A percentile compares a stretch with the other conserved stretches of the same genome.
phyloP scores from a whole-genome alignment of 805 yeast species.

The Candida xiaguanensis region DNA sequence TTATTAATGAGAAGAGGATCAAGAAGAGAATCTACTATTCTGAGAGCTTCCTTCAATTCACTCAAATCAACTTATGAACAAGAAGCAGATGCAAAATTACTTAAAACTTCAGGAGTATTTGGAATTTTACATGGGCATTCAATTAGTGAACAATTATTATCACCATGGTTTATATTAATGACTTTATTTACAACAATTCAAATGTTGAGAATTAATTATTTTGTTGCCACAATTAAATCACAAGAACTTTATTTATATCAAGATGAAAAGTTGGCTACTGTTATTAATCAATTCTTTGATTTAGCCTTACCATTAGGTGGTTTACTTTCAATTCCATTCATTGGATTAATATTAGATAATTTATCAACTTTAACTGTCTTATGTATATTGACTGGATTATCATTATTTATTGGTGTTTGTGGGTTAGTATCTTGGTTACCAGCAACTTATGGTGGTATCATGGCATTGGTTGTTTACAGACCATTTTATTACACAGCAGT shows the following conservation, averaged over 20 bases:
- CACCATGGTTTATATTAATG: slow-evolving; percentile 79
- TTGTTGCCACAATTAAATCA: slow-evolving; percentile 82
- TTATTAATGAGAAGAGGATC: slow-evolving; percentile 32
- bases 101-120: slow-evolving; percentile 61
- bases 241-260: slow-evolving; percentile 71
- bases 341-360: slow-evolving; percentile 77
- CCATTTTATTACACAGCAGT: slow-evolving; percentile 93
- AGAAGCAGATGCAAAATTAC: slow-evolving; percentile 55
- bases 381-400: slow-evolving; percentile 47
- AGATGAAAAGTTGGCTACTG: slow-evolving; percentile 47
- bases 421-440: slow-evolving; percentile 59
- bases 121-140: slow-evolving; percentile 72
- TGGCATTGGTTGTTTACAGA: slow-evolving; percentile 73
- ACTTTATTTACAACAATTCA: slow-evolving; percentile 77
- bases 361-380: slow-evolving; percentile 59
- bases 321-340: slow-evolving; percentile 77
- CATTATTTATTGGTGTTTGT: slow-evolving; percentile 63
- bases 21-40: slow-evolving; percentile 27
- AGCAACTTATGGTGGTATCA: slow-evolving; percentile 66
- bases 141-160: slow-evolving; percentile 45
- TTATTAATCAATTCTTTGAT: slow-evolving; percentile 74
- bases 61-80: slow-evolving; percentile 62
- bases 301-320: slow-evolving; percentile 89
- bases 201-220: slow-evolving; percentile 89
- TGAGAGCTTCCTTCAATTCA: slow-evolving; percentile 29